Percentiles rank a stretch among this genome's conserved stretches.
These are phyloP conservation scores for Debaryomyces psychrophilus DNA, from an alignment of 1,139 yeast genomes.

Conservation along the genomic window DNA sequence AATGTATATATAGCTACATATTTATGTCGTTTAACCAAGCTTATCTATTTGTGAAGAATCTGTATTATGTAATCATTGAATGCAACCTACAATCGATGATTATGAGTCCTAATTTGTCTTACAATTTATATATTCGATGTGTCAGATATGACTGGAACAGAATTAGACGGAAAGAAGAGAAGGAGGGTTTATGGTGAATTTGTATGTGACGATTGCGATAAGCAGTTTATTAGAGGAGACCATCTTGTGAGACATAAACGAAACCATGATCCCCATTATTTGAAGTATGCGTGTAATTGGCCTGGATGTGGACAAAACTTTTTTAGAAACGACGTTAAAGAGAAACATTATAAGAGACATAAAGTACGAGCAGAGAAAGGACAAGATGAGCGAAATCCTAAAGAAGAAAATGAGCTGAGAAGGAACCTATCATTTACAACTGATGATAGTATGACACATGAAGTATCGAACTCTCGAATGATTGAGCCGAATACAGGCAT, in stretches of 20 bases:
- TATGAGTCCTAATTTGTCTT: not conserved
- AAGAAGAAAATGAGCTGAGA: not conserved
- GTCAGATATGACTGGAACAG: slow-evolving; percentile 1
- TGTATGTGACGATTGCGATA: slow-evolving; percentile 30
- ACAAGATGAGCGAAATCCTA: not conserved
- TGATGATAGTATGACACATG: not conserved
- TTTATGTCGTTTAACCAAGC: not conserved
- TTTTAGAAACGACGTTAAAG: slow-evolving; percentile 40
- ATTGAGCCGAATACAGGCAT: not conserved
- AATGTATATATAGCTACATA: not conserved
- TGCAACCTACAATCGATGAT: slow-evolving; percentile 2
- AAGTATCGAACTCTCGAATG: not conserved
- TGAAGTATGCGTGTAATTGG: slow-evolving; percentile 34
- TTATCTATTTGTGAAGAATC: not conserved
- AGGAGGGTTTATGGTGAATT: slow-evolving; percentile 20
- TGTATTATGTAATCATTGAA: slow-evolving; percentile 6
- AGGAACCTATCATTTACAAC: not conserved
- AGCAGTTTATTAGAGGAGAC: slow-evolving; percentile 40
- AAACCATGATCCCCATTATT: slow-evolving; percentile 38
- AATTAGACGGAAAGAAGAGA: slow-evolving; percentile 11
- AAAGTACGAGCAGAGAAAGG: slow-evolving; percentile 15
- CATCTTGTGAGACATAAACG: slow-evolving; percentile 42
- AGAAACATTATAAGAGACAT: slow-evolving; percentile 39
- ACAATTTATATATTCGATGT: not conserved
- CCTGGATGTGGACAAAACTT: slow-evolving; percentile 38